These are phyloP conservation scores for Penicillium crystallinum DNA, from an alignment of 495 filamentous ascomycete genomes.

Conservation along the genomic window DNA sequence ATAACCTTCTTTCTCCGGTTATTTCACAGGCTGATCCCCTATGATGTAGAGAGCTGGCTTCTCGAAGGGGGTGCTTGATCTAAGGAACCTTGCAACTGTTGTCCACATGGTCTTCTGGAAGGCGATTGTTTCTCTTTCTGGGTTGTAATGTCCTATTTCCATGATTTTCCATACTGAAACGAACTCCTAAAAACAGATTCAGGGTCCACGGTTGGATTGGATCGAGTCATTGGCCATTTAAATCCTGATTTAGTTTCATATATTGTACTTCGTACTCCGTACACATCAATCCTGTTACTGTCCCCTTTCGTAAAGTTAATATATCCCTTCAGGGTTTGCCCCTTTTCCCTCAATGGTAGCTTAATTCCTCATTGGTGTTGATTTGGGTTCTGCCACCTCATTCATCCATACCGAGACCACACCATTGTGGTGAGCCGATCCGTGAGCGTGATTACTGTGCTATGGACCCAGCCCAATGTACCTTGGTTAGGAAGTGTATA, in stretches of 20 bases:
- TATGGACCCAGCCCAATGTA: background rate
- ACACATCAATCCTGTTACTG: too few species aligned
- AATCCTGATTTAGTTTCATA: too few species aligned
- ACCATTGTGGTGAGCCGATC: too few species aligned
- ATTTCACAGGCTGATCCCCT: constrained; percentile 22
- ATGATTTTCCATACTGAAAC: constrained; percentile 4
- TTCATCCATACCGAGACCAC: background rate
- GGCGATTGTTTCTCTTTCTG: background rate
- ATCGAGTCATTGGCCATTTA: constrained; percentile 4
- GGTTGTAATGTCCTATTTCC: constrained; percentile 1
- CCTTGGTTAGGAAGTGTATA: constrained; percentile 15
- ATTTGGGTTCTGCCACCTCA: constrained; percentile 1
- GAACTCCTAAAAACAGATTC: constrained; percentile 34
- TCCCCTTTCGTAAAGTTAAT: background rate
- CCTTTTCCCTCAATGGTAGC: constrained; percentile 9
- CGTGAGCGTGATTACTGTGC: too few species aligned
- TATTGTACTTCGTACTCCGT: too few species aligned
- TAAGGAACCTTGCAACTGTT: background rate
- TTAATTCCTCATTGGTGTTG: constrained; percentile 11
- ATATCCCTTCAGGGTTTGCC: background rate
- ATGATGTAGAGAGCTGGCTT: constrained; percentile 12
- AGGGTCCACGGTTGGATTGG: constrained; percentile 25
- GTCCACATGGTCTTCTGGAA: constrained; percentile 6
- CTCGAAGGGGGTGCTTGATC: constrained; percentile 14
- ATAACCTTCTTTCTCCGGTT: constrained; percentile 23